These are phyloP conservation scores for Venturia carpophila DNA, from an alignment of 2,329 filamentous ascomycete species.

Conservation along the genomic window DNA sequence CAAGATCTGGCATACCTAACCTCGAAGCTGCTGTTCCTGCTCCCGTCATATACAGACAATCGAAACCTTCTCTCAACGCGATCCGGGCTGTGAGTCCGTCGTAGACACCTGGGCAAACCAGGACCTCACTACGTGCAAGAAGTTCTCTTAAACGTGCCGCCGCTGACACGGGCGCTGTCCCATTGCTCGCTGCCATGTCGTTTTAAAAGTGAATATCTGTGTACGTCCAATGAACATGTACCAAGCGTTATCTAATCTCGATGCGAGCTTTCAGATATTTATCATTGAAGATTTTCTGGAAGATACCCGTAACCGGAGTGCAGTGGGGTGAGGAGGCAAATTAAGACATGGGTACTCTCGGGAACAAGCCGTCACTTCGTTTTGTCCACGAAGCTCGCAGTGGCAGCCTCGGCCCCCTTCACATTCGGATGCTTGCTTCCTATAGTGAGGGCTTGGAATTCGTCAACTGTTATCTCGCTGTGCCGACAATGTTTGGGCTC, in stretches of 20 bases:
- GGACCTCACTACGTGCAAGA: slow-evolving; percentile 22
- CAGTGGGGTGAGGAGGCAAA: neutral
- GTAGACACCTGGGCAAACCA: slow-evolving; percentile 43
- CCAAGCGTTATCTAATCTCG: neutral
- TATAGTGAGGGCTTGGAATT: neutral
- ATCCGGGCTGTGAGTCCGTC: slow-evolving; percentile 44
- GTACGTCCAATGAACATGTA: neutral
- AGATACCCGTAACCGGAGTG: neutral
- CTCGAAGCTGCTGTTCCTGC: slow-evolving; percentile 23
- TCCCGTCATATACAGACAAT: slow-evolving; percentile 42
- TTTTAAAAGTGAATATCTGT: neutral
- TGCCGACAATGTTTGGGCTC: too few species aligned
- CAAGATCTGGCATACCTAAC: slow-evolving; percentile 24
- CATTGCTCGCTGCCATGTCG: neutral
- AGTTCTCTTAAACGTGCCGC: neutral
- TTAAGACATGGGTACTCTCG: neutral
- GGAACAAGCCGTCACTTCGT: neutral
- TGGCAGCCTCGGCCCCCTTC: neutral
- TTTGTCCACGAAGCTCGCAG: neutral
- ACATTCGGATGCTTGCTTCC: neutral
- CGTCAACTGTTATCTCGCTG: neutral
- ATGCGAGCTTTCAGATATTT: neutral
- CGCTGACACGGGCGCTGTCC: neutral
- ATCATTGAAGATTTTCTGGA: neutral
- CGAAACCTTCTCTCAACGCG: slow-evolving; percentile 42